Percentiles rank a stretch among this genome's conserved stretches.
phyloP scores from a whole-genome alignment of 805 yeast species.

The Kodamaea kakaduensis region DNA sequence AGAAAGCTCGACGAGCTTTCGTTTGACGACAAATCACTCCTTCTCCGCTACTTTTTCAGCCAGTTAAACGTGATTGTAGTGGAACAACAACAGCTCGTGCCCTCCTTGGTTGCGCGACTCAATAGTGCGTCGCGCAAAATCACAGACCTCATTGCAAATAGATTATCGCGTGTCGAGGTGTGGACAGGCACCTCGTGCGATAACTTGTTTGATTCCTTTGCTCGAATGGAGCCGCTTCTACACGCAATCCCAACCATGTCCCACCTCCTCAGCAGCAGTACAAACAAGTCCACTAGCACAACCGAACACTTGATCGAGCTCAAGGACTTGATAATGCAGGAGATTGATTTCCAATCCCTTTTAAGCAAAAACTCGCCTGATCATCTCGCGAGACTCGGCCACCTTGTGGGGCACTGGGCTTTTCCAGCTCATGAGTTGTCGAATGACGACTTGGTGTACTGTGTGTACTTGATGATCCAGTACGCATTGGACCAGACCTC shows the following conservation, averaged over 20 bases:
- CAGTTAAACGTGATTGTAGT: conserved; percentile 35
- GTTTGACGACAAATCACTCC: conserved; percentile 25
- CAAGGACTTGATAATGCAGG: conserved; percentile 23
- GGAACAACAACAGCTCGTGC: neutral
- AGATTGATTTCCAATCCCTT: conserved; percentile 29
- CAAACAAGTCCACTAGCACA: conserved; percentile 23
- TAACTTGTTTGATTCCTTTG: conserved; percentile 18
- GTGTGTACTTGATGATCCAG: conserved; percentile 53
- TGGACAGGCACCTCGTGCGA: conserved; percentile 39
- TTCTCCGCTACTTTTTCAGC: conserved; percentile 34
- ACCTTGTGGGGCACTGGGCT: conserved; percentile 56
- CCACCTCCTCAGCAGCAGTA: conserved; percentile 21
- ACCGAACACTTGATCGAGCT: conserved; percentile 19
- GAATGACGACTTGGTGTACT: conserved; percentile 61
- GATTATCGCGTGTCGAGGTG: conserved; percentile 38
- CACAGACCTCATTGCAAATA: conserved; percentile 22
- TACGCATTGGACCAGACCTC: conserved; percentile 33
- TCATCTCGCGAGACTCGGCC: conserved; percentile 29
- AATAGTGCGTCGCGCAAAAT: conserved; percentile 21
- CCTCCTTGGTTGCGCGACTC: conserved; percentile 9
- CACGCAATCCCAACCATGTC: conserved; percentile 37
- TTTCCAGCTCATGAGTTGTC: conserved; percentile 66
- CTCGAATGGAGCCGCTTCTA: conserved; percentile 10
- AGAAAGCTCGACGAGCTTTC: conserved; percentile 22
- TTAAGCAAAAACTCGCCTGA: conserved; percentile 21